These are phyloP conservation scores for Syzygium aqueum DNA, from an alignment of 345 rosid genomes.

Conservation along the genomic window DNA sequence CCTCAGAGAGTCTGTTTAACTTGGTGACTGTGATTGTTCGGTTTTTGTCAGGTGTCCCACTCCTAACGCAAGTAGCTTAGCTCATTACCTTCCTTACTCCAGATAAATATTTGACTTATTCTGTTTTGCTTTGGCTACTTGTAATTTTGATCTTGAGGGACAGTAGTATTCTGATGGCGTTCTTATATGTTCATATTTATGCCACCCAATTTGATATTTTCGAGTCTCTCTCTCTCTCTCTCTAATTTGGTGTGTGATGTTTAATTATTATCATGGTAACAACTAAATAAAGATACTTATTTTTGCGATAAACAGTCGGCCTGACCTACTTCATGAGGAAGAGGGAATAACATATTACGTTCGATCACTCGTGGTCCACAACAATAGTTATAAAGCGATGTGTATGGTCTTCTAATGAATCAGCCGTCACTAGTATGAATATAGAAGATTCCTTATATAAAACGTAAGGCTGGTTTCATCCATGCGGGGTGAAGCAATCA, in stretches of 20 bases:
- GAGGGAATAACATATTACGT: background rate
- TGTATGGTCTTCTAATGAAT: background rate
- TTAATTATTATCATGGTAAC: background rate
- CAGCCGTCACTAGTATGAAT: background rate
- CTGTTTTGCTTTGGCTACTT: background rate
- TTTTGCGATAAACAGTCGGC: background rate
- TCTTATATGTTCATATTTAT: background rate
- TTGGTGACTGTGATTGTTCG: background rate
- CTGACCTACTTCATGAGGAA: background rate
- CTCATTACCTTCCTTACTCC: background rate
- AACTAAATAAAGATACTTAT: background rate
- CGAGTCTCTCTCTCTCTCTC: background rate
- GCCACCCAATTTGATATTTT: background rate
- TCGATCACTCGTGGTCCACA: background rate
- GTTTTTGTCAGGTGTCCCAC: background rate
- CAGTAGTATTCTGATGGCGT: background rate
- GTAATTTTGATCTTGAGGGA: slow-evolving; percentile 1
- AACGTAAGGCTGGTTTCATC: background rate
- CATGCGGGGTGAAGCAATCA: background rate
- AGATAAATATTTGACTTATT: background rate
- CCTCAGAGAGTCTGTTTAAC: background rate
- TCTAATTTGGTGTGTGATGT: background rate
- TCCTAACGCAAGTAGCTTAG: background rate
- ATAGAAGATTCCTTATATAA: background rate
- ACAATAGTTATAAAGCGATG: too few species aligned